phyloP scores from a whole-genome alignment of 257 asterid species.

The Nicotiana knightiana region DNA sequence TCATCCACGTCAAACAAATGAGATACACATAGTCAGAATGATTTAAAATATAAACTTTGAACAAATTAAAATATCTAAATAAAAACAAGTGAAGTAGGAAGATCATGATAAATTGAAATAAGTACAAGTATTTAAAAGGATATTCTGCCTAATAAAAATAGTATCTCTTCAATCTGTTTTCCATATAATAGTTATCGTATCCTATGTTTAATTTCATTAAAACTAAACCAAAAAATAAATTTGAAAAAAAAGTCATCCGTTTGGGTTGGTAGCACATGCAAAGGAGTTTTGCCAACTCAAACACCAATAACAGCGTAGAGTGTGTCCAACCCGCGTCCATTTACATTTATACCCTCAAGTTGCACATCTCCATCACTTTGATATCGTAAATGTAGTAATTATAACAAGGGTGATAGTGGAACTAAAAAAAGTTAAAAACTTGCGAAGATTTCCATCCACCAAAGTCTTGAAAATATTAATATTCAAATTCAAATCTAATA shows the following conservation, averaged over 20 bases:
- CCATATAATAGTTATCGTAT: not conserved
- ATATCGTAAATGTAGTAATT: not conserved
- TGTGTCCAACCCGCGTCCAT: not conserved
- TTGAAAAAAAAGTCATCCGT: not conserved
- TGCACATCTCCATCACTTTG: not conserved
- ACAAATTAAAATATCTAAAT: too few relatives aligned
- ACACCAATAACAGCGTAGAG: not conserved
- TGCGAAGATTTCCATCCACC: not conserved
- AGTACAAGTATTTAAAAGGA: too few relatives aligned
- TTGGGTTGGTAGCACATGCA: not conserved
- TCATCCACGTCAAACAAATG: too few relatives aligned
- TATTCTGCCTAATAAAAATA: not conserved
- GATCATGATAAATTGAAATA: too few relatives aligned
- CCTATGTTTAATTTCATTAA: not conserved
- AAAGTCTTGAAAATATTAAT: not conserved
- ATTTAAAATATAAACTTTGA: too few relatives aligned
- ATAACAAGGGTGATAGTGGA: not conserved
- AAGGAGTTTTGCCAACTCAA: conserved; percentile 6
- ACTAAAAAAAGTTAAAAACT: not conserved
- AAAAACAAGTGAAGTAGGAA: too few relatives aligned
- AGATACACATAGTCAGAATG: too few relatives aligned
- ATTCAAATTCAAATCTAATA: not conserved
- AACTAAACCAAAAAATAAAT: not conserved
- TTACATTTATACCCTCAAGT: not conserved
- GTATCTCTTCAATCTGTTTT: not conserved